Base-by-base conservation (phyloP, 495 filamentous ascomycete species). In the Amorphotheca resinae region DNA sequence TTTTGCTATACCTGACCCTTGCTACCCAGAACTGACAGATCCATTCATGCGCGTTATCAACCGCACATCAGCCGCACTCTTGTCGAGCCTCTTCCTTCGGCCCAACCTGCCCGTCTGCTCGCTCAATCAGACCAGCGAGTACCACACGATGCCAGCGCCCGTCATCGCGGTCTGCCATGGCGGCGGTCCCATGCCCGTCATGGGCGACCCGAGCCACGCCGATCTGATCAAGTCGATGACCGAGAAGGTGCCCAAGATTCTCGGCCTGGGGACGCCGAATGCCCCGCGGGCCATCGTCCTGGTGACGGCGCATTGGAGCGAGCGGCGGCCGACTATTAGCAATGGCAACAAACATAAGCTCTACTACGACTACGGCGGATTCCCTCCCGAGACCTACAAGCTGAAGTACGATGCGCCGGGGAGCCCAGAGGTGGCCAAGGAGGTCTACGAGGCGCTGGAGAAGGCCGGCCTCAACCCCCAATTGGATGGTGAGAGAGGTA, bases 81-180 rank as follows among this genome's bases (percentile, higher is more conserved):
- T 37, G 11, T 37, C 34, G 9, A 20, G 34, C 18, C 11, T 37
- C 9, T 37, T 37, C 18, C 15, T 37, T 9, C 16, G 30, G 18
- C 31, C 32, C 15, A 33, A 22, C 15, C 12, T 30, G 8, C 38
- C 45, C 22, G 25, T 37, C 22, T 41, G 12, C 22, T 9, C 37
- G 5, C 16, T 41, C 28, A 25, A 37, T 15, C 45, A 47, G 41
- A 47, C 23, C 30, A 26, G 26, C 14, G 8, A 26, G 4, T 41
- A 9, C 30, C 9, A 14, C 39, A 33, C 23, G 21, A 62, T 62
- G 59, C 20, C 50, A 2, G 64, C 59, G 4, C 53, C 62, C n/a
- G 62, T 67, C 14, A 55, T 67, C 35, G 48, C 58, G 20, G 49
- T 67, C 44, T 62, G 61, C 14, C 64, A 67, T 48, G 64, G 64